These are phyloP conservation scores for Sugiyamaella lignohabitans DNA, from an alignment of 805 yeast species.

Conservation along the genomic window DNA sequence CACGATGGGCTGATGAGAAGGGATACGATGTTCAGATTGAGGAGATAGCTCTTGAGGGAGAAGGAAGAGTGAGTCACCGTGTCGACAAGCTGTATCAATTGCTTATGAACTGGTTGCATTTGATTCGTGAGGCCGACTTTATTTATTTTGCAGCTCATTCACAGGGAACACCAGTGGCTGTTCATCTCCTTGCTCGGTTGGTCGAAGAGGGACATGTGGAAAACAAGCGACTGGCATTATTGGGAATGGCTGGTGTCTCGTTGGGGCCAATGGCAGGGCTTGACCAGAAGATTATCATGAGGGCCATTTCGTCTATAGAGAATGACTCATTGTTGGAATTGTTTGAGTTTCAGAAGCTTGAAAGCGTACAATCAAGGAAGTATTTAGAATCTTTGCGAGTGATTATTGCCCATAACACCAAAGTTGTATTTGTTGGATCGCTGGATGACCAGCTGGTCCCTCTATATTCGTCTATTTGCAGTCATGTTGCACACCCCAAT, in stretches of 20 bases:
- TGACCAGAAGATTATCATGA: constrained; percentile 74
- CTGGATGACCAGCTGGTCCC: constrained; percentile 94
- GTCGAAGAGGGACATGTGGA: constrained; percentile 49
- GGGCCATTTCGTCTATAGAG: constrained; percentile 87
- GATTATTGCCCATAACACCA: constrained; percentile 63
- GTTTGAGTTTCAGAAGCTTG: constrained; percentile 78
- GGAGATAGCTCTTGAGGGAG: constrained; percentile 88
- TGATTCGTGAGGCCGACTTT: constrained; percentile 60
- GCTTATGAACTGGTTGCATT: constrained; percentile 59
- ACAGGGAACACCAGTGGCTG: constrained; percentile 91
- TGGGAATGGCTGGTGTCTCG: constrained; percentile 95
- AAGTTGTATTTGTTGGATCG: constrained; percentile 77
- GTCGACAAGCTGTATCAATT: constrained; percentile 74
- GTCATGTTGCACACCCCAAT: constrained; percentile 82
- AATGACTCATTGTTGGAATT: constrained; percentile 79
- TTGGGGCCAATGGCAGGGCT: constrained; percentile 91
- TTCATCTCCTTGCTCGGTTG: constrained; percentile 66
- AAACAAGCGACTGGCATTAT: constrained; percentile 52
- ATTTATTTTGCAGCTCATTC: constrained; percentile 92
- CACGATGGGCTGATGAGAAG: constrained; percentile 51
- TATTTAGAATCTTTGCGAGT: constrained; percentile 61
- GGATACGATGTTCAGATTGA: constrained; percentile 52
- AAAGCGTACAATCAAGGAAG: constrained; percentile 63
- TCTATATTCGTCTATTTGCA: constrained; percentile 75
- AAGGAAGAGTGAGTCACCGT: constrained; percentile 82